Conservation (phyloP, 1,139 yeast species). For the Pneumocystis canis region DNA sequence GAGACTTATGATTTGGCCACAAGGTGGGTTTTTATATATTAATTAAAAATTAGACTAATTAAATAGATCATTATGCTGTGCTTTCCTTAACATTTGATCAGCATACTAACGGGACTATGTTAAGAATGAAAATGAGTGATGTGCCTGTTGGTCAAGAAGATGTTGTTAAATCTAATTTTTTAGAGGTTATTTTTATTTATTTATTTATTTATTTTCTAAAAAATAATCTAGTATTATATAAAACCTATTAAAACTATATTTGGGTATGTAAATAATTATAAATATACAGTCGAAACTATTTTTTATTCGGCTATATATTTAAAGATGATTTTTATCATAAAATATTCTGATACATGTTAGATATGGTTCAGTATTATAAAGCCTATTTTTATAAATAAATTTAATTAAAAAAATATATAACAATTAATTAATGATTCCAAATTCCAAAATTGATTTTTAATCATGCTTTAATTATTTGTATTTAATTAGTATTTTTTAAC, state of each 20-base stretch:
- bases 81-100: constrained; percentile 53
- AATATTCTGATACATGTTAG: neutral
- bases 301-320: constrained; percentile 32
- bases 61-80: constrained; percentile 48
- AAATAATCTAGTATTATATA: constrained; percentile 37
- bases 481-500: too few species aligned
- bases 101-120: constrained; percentile 66
- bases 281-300: constrained; percentile 31
- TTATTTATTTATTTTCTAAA: neutral
- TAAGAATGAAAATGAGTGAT: constrained; percentile 72
- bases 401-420: neutral
- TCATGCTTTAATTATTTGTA: neutral
- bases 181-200: constrained; percentile 33
- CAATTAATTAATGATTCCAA: neutral
- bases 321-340: neutral
- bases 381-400: neutral
- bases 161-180: constrained; percentile 67
- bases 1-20: constrained; percentile 83
- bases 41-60: neutral
- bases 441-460: neutral
- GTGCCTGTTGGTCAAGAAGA: constrained; percentile 97
- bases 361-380: neutral
- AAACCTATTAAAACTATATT: constrained; percentile 78
- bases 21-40: constrained; percentile 22
- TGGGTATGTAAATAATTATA: constrained; percentile 43